Base-by-base conservation (phyloP, 352 stramenopile genomes). In the Pythium diclinum region DNA sequence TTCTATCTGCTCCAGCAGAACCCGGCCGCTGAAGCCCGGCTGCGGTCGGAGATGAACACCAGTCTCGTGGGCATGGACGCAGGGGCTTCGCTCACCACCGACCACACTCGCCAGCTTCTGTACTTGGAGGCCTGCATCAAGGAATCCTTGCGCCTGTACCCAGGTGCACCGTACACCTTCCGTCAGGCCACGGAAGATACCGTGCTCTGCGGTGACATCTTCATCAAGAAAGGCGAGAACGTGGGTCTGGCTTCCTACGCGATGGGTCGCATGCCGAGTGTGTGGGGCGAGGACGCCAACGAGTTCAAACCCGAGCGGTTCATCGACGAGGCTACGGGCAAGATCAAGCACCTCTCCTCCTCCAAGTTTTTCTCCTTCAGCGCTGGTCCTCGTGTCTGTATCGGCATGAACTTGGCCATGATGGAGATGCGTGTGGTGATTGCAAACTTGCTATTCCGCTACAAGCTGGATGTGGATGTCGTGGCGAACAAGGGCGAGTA, bases 1-100 rank as follows among this genome's bases (percentile, higher is more conserved):
- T 71, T 95, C 32, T 81, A 87, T 56, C 77, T 82, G 68, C 69
- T 95, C 6, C 76, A 78, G 51, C 74, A 72, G 13, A 68, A 92
- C 65, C 85, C 82, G 14, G 55, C 77, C 21, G 76, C 84, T 2
- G 55, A 73, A 51, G 62, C 62, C 0, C 73, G 76, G 21, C 68
- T 90, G 28, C 65, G 74, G 1, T 63, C 77, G 21, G 83, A 91
- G 49, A 63, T 91, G 11, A 51, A 65, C 6, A n/a, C 23, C 5
- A 40, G 34, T 11, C 9, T 76, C 72, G 32, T 6, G 10, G 28
- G 32, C 30, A 16, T 23, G 28, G 10, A 56, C 28, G 30, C 19
- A 23, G 40, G 1, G 55, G 56, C 44, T 30, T 81, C 21, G 32
- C 55, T 80, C 13, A 80, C 68, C 0, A 67, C 78, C 40, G 77